phyloP scores from a whole-genome alignment of 257 asterid species.

The Lavandula angustifolia region DNA sequence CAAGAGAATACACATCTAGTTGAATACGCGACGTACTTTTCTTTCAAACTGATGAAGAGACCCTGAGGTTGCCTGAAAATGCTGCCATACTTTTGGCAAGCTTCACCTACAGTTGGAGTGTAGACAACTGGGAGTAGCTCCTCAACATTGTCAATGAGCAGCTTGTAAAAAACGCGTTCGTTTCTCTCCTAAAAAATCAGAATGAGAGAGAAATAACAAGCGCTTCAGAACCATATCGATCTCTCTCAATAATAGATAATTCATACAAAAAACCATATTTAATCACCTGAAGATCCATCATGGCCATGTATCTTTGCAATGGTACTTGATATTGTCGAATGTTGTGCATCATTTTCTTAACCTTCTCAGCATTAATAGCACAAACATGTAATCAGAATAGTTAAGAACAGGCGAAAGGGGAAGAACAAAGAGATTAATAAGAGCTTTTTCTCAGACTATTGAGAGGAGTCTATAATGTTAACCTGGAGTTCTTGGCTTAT shows the following conservation, averaged over 20 bases:
- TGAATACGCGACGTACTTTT: conserved; percentile 45
- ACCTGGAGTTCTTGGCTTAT: conserved; percentile 88
- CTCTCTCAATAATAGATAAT: neutral
- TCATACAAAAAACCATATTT: neutral
- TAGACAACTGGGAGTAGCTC: conserved; percentile 73
- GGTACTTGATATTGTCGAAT: conserved; percentile 71
- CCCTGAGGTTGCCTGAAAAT: conserved; percentile 76
- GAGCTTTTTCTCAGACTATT: conserved; percentile 16
- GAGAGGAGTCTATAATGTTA: conserved; percentile 11
- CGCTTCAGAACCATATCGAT: neutral
- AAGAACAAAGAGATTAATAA: neutral
- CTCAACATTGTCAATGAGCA: conserved; percentile 72
- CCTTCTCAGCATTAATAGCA: conserved; percentile 43
- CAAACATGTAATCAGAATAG: conserved; percentile 20
- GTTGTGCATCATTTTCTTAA: conserved; percentile 72
- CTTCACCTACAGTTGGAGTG: conserved; percentile 81
- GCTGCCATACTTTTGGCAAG: conserved; percentile 79
- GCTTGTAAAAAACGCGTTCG: conserved; percentile 69
- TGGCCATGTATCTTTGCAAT: conserved; percentile 71
- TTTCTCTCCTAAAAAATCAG: conserved; percentile 58
- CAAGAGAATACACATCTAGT: conserved; percentile 4
- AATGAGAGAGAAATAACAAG: conserved; percentile 4
- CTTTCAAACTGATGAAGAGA: conserved; percentile 67
- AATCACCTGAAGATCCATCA: conserved; percentile 87
- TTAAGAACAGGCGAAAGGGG: neutral